Conservation (phyloP, 2,329 filamentous ascomycete species). For the Fusarium metavorans region DNA sequence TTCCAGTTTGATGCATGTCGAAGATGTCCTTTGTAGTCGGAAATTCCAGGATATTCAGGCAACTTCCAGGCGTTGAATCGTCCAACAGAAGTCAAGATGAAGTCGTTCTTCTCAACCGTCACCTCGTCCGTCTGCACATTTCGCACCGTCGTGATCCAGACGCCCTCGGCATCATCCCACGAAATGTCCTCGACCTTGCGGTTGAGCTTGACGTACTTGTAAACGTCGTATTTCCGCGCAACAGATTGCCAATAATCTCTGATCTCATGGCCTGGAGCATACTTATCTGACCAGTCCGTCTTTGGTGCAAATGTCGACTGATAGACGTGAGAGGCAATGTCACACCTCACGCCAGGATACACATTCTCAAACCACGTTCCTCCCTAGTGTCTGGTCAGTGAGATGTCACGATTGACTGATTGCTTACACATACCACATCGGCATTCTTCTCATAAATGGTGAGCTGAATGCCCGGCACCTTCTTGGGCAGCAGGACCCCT, state of each 20-base stretch:
- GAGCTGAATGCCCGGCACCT: slow-evolving; percentile 75
- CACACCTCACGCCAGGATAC: slow-evolving; percentile 76
- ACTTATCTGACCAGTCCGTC: slow-evolving; percentile 75
- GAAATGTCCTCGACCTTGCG: slow-evolving; percentile 66
- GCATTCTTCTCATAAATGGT: slow-evolving; percentile 76
- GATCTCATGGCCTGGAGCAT: slow-evolving; percentile 76
- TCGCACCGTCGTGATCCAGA: slow-evolving; percentile 66
- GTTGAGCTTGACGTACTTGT: slow-evolving; percentile 66
- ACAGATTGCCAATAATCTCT: slow-evolving; percentile 73
- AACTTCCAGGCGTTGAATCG: slow-evolving; percentile 75
- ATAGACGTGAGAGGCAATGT: slow-evolving; percentile 78
- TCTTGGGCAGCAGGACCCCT: slow-evolving; percentile 74
- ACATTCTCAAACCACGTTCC: slow-evolving; percentile 67
- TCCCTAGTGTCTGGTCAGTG: slow-evolving; percentile 48
- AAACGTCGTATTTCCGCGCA: slow-evolving; percentile 73
- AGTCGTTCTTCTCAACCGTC: slow-evolving; percentile 64
- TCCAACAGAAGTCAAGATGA: slow-evolving; percentile 73
- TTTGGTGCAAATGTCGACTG: slow-evolving; percentile 77
- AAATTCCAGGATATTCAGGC: slow-evolving; percentile 69
- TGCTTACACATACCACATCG: slow-evolving; percentile 68
- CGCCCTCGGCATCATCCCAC: slow-evolving; percentile 65
- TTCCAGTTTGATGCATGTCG: slow-evolving; percentile 74
- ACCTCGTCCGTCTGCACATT: slow-evolving; percentile 54
- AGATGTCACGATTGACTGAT: accelerated
- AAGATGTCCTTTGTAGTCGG: slow-evolving; percentile 65